Evolutionary conservation across 208 protist genomes (phyloP), one percentile per base, ranked within the genome.

Genomic region (Acanthamoeba royreba): DNA sequence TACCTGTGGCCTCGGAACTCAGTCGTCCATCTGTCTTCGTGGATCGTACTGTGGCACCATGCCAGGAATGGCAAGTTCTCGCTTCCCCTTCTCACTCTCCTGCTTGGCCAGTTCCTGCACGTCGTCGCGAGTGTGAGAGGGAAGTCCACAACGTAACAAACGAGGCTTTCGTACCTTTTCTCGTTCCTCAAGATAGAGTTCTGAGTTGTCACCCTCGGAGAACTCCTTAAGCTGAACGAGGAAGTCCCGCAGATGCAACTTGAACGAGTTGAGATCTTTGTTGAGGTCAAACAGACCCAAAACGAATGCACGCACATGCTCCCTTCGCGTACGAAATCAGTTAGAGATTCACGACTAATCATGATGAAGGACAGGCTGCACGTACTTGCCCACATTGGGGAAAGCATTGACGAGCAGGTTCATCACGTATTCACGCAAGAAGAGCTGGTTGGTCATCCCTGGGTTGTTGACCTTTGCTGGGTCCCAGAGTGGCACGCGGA

Each of bases 221-320:
- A 86, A 95, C 81, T 95, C 93, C 81, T 97, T 97, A 19, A 97
- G 28, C 81, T 95, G 85, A 31, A 98, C 95, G 11, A 98, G 93
- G 94, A 98, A 98, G 94, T 98, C 98, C n/a, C 97, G 93, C 45
- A 98, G 38, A 28, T 96, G 58, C 49, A 66, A 46, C 92, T 98
- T 98, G 92, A 98, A 98, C 7, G 92, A 92, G 25, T 61, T 35
- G 22, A 74, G 31, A 85, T 97, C 96, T 11, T 93, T 79, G 46
- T 95, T 95, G 2, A 79, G 42, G 0, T 92, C 25, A 55, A 96
- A 95, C 5, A 97, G 19, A 11, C 46, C 47, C 9, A 88, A n/a
- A n/a, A 97, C 92, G 45, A 96, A 95, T 11, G 1, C 42, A 4
- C 74, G 38, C n/a, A 97, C 72, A 72, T 95, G 92, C 31, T 77